Percentiles rank a stretch among this genome's conserved stretches.
phyloP scores from a whole-genome alignment of 2,329 filamentous ascomycete genomes.

The Cladophialophora chaetospira region DNA sequence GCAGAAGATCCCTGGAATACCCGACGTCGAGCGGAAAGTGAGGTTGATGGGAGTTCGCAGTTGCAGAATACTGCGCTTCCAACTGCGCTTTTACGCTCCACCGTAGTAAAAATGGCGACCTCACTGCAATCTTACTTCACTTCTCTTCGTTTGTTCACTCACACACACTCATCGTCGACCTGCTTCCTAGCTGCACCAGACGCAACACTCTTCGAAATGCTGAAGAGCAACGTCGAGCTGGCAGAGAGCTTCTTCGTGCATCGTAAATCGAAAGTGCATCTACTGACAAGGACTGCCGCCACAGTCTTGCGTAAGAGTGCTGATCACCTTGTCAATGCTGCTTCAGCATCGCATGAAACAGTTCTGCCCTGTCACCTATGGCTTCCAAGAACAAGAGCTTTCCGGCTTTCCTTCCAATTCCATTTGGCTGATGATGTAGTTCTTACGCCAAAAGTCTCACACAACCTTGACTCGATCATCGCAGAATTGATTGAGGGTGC shows the following conservation, averaged over 20 bases:
- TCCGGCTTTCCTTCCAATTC: slow-evolving; percentile 14
- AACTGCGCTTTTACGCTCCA: not conserved
- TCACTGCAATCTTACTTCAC: not conserved
- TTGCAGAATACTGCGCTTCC: not conserved
- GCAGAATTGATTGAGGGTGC: slow-evolving; percentile 13
- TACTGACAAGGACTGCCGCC: slow-evolving; percentile 7
- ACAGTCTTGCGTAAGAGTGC: slow-evolving; percentile 11
- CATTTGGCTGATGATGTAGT: slow-evolving; percentile 17
- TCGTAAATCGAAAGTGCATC: slow-evolving; percentile 7
- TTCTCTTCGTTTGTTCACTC: not conserved
- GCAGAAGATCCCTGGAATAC: not conserved
- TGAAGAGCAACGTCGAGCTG: slow-evolving; percentile 10
- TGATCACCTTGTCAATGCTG: slow-evolving; percentile 2
- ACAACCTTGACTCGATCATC: slow-evolving; percentile 4
- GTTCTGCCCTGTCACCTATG: slow-evolving; percentile 9
- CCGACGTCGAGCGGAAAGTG: not conserved
- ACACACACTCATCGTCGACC: not conserved
- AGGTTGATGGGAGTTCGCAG: not conserved
- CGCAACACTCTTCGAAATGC: slow-evolving; percentile 3
- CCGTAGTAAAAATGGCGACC: not conserved
- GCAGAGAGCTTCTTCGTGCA: slow-evolving; percentile 13
- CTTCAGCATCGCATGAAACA: not conserved
- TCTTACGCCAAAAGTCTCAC: not conserved
- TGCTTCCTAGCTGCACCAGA: not conserved
- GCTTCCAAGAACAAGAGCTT: slow-evolving; percentile 19